A percentile compares a stretch with the other conserved stretches of the same genome.
phyloP scores from a whole-genome alignment of 257 asterid genomes.

The Ligustrum vulgare region DNA sequence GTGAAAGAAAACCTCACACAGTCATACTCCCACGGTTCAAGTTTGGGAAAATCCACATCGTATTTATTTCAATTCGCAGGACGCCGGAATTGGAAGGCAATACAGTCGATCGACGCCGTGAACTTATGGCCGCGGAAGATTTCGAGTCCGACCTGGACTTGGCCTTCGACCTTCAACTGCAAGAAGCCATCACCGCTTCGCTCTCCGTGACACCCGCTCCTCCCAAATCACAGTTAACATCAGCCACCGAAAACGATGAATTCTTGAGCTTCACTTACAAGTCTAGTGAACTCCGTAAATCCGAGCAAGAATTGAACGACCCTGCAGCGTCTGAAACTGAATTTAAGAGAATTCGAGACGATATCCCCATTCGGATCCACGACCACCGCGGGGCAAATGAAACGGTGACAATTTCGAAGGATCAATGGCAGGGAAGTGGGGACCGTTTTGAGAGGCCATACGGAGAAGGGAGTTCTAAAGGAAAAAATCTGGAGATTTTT shows the following conservation, averaged over 20 bases:
- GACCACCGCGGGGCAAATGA: constrained; percentile 59
- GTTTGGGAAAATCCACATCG: not conserved
- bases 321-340: constrained; percentile 40
- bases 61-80: not conserved
- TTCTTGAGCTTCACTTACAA: constrained; percentile 24
- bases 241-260: constrained; percentile 12
- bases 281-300: constrained; percentile 41
- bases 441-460: constrained; percentile 54
- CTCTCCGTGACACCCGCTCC: constrained; percentile 26
- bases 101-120: constrained; percentile 54
- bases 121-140: constrained; percentile 50
- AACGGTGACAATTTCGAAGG: constrained; percentile 51
- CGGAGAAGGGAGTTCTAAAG: constrained; percentile 65
- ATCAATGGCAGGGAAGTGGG: constrained; percentile 63
- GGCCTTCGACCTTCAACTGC: constrained; percentile 69
- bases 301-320: constrained; percentile 52
- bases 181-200: constrained; percentile 66
- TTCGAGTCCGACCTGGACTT: constrained; percentile 61
- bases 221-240: not conserved
- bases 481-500: constrained; percentile 39
- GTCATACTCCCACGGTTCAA: too few species aligned
- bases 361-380: constrained; percentile 61
- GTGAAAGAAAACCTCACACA: too few species aligned
- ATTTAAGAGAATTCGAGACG: constrained; percentile 40
- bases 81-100: constrained; percentile 37